Evolutionary conservation across 106 monocot species (phyloP), one percentile per base, ranked within the genome.

Genomic region (Iris macrosiphon): DNA sequence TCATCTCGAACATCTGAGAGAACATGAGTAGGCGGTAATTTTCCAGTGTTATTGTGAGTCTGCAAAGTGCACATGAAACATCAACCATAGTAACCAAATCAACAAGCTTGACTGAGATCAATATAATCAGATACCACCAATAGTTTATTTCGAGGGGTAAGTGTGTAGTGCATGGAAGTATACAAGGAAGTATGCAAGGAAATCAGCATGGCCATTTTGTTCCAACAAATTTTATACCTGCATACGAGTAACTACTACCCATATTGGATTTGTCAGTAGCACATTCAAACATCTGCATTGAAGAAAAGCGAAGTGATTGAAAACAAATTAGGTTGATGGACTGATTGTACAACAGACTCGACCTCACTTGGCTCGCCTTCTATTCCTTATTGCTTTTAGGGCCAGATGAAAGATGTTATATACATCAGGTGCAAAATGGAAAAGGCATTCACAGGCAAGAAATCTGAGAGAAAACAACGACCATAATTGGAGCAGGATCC

Each of bases 211-310:
- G 27, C 20, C 8, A 39, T 24, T 14, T 8, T 12, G 40, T 46
- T 21, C n/a, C 29, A 28, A 32, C 10, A 6, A n/a, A 31, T 29
- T 19, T 40, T 30, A 41, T 75, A 87, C 96, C 91, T 98, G 96
- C 96, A 98, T 87, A 12, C 96, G 64, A 55, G 90, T 81, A 40
- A 98, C 91, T 59, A 91, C 55, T 9, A 98, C 91, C 96, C 90
- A 98, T 23, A 91, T 98, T 4, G 90, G 96, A 55, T 98, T 98
- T 47, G 96, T 98, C 53, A 98, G 62, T 17, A 91, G 75, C 58
- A 98, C 96, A 80, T 98, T 98, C 30, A 98, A 55, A 46, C 87
- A 98, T 74, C 90, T 98, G 77, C 72, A 86, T 41, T 22, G 51
- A 45, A n/a, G 45, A 49, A 26, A 37, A 28, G 0, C n/a, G n/a